These are phyloP conservation scores for Pyracantha coccinea DNA, from an alignment of 331 rosid genomes.

Conservation along the genomic window DNA sequence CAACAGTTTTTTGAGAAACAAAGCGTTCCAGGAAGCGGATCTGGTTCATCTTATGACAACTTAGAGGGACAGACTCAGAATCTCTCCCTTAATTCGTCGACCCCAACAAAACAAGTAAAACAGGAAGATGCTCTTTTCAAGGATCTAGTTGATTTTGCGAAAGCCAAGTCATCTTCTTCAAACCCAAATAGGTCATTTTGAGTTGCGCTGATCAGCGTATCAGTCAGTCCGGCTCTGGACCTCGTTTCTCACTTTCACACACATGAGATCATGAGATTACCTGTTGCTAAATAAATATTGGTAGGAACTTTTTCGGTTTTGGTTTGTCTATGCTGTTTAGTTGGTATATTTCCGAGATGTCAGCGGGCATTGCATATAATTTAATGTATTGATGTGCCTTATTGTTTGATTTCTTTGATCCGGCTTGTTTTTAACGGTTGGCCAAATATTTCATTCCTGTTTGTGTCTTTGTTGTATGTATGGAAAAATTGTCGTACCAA, in stretches of 20 bases:
- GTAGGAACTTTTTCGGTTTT: conserved; percentile 28
- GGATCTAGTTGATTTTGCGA: conserved; percentile 65
- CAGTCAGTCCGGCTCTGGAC: conserved; percentile 21
- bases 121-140: conserved; percentile 71
- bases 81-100: conserved; percentile 48
- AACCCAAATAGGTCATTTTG: conserved; percentile 53
- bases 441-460: background rate
- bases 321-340: conserved; percentile 27
- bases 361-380: conserved; percentile 26
- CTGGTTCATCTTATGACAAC: conserved; percentile 51
- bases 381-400: background rate
- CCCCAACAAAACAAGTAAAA: conserved; percentile 47
- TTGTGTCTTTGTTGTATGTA: background rate
- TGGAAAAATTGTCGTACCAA: background rate
- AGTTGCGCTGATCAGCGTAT: conserved; percentile 19
- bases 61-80: conserved; percentile 56
- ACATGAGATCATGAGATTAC: conserved; percentile 25
- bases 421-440: background rate
- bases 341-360: conserved; percentile 15
- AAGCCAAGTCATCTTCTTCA: conserved; percentile 64
- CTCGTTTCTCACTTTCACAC: conserved; percentile 9
- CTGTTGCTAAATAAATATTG: conserved; percentile 23
- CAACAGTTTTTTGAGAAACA: conserved; percentile 83
- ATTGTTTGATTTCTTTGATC: background rate
- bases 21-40: conserved; percentile 28